Conservation (phyloP, 176 grass and related monocot species). For the Oryza glumipatula region DNA sequence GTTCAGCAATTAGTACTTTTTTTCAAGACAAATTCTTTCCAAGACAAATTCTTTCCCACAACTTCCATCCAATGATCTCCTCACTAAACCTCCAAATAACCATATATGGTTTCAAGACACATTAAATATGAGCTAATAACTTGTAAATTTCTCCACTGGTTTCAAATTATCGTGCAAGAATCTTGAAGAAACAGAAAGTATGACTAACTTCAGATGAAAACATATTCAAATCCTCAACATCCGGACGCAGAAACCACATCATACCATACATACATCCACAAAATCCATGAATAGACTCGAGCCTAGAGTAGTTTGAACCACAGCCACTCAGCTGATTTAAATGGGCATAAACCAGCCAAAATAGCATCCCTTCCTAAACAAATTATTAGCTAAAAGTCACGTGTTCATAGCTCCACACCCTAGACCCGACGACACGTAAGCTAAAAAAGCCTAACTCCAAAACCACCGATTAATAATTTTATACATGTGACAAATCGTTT, state of each 20-base stretch:
- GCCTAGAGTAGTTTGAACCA: not conserved
- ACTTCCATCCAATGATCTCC: slow-evolving; percentile 1
- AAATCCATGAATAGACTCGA: not conserved
- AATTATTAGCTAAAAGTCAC: not conserved
- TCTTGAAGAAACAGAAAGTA: not conserved
- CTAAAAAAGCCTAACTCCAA: not conserved
- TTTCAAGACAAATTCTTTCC: slow-evolving; percentile 10
- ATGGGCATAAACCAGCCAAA: not conserved
- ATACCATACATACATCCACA: not conserved
- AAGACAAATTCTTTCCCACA: slow-evolving; percentile 24
- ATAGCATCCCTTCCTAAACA: not conserved
- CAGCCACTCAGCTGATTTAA: not conserved
- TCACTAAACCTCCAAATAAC: not conserved
- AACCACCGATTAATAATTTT: not conserved
- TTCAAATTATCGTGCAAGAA: slow-evolving; percentile 12
- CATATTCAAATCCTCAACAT: not conserved
- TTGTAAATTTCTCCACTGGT: not conserved
- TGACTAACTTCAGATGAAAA: not conserved
- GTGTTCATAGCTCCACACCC: not conserved
- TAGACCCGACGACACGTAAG: not conserved
- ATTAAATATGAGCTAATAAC: not conserved
- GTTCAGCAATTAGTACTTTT: not conserved
- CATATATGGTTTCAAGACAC: not conserved
- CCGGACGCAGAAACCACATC: not conserved
- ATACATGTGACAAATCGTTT: not conserved